Evolutionary conservation across 352 stramenopile genomes (phyloP), one percentile per base, ranked within the genome.

Genomic region (Pythium chondricola): DNA sequence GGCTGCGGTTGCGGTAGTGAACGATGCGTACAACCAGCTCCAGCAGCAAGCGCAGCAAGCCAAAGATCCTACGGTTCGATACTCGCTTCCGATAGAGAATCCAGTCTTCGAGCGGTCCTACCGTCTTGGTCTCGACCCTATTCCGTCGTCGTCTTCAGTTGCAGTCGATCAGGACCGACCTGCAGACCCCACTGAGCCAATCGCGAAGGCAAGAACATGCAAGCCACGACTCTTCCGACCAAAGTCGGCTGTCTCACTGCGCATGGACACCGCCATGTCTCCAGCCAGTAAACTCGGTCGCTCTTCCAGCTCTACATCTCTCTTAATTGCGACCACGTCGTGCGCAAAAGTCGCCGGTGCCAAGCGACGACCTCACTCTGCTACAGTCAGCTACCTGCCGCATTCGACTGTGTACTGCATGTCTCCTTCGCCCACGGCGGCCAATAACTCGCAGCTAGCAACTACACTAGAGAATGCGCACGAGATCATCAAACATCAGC

Each of bases 341-440:
- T 18, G 30, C 4, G 43, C 22, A n/a, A 56, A 59, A 44, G 51
- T 87, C 9, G 72, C 70, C 22, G 74, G 72, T 5, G 74, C 74
- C 0, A 72, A 60, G 47, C 65, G 63, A 3, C 50, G 74, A 30
- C 74, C 72, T 14, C 57, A 71, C 37, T 84, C 74, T 2, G 74
- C 74, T 2, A 83, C 52, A n/a, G 58, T 87, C 36, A 60, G 58
- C 25, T 84, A 72, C 44, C 50, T 87, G 16, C 60, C 61, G 24
- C 56, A 68, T 42, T 74, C 74, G 13, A 87, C 74, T 4, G 60
- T 87, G 0, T 87, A 67, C 45, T 77, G 71, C 42, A 66, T 81
- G 41, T 67, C 52, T n/a, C 21, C 52, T n/a, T n/a, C n/a, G n/a
- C n/a, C n/a, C n/a, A n/a, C n/a, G n/a, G n/a, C n/a, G n/a, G n/a